Conservation (phyloP, 164 flowering plant species). For the Tinospora cordifolia region DNA sequence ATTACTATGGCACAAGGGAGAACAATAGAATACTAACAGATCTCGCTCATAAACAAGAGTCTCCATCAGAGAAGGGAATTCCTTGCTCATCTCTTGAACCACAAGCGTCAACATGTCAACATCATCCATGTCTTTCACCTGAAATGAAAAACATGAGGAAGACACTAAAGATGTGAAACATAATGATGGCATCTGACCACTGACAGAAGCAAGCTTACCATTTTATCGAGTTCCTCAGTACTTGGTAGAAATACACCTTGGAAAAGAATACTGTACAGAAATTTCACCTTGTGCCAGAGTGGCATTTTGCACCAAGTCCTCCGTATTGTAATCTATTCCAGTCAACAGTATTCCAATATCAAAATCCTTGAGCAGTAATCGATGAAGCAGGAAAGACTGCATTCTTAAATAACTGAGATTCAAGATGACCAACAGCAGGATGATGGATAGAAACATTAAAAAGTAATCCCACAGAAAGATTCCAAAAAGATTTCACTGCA, state of each 20-base stretch:
- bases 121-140: constrained; percentile 91
- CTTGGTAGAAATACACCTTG: constrained; percentile 81
- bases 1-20: not conserved
- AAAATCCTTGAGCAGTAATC: not conserved
- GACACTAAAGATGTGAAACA: not conserved
- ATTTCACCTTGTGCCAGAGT: constrained; percentile 78
- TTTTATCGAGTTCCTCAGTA: constrained; percentile 57
- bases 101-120: constrained; percentile 80
- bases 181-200: not conserved
- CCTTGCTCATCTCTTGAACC: constrained; percentile 95
- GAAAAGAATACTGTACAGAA: constrained; percentile 52
- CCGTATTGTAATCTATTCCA: constrained; percentile 60
- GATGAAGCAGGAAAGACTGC: not conserved
- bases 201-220: constrained; percentile 38
- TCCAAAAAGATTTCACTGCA: not conserved
- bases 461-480: not conserved
- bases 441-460: not conserved
- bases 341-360: not conserved
- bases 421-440: not conserved
- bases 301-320: constrained; percentile 96
- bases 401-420: not conserved
- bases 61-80: constrained; percentile 80
- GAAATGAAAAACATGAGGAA: constrained; percentile 10
- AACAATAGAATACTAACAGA: constrained; percentile 46
- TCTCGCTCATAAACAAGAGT: constrained; percentile 93